Evolutionary conservation across 768 basidiomycete species (phyloP), one percentile per base, ranked within the genome.

Genomic region (Psilocybe sp.): DNA sequence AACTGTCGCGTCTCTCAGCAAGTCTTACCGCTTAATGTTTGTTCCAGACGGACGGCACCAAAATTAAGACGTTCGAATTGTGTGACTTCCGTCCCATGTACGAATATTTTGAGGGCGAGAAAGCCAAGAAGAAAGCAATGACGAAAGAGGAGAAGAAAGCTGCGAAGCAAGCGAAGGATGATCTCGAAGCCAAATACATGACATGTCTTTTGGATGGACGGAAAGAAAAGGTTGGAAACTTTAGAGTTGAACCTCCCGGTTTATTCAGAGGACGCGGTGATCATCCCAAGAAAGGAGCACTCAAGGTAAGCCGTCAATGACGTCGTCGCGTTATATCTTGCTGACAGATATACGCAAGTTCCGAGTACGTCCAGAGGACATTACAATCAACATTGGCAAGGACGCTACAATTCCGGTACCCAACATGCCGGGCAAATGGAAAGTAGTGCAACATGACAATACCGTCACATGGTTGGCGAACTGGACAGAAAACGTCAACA

Each of bases 391-490:
- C 70, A 94, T 99, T 50, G 95, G 90, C 15, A 75, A 85, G 59
- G 79, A 77, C 41, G 78, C 77, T 1, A 79, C 84, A 2, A 71
- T 88, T 23, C 97, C 97, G 1, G 69, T 80, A n/a, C 92, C 97
- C 4, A 98, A 97, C 56, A 84, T 89, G 64, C 85, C 93, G 15
- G 96, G 97, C 39, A 79, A 82, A 38, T 99, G 97, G 97, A 93
- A 90, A 65, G 75, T 77, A 3, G 75, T 97, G 16, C 78, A 82
- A 10, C 92, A 98, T 63, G 95, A 98, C 64, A 87, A 95, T 57
- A 98, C 93, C 2, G 97, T 98, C 20, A 98, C 97, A 11, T 99
- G 97, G 97, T 78, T 99, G 42, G 97, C 97, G 4, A 95, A 89
- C 49, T 99, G 97, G 97, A 94, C 93, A 40, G 97, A 98, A 69